Conservation (phyloP, 2,329 filamentous ascomycete species). For the Pseudohalonectria lignicola region DNA sequence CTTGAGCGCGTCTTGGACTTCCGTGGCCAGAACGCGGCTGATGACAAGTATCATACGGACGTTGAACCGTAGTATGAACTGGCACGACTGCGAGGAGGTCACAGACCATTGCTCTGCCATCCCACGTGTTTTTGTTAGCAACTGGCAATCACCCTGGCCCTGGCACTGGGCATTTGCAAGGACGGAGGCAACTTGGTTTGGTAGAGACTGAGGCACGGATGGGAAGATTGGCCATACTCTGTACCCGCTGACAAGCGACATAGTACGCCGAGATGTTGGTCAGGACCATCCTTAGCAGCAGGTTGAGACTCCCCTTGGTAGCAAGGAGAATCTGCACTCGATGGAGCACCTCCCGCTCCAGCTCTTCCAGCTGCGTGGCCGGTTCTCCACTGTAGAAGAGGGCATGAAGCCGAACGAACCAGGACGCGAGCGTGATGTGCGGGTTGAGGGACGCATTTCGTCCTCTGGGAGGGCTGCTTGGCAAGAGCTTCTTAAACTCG, state of each 20-base stretch:
- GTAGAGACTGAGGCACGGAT: no score
- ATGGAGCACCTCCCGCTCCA: constrained; percentile 77
- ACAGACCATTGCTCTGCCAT: constrained; percentile 32
- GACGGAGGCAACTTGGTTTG: no score
- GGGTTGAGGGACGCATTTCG: constrained; percentile 34
- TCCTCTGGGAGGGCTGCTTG: constrained; percentile 11
- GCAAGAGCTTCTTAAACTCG: constrained; percentile 54
- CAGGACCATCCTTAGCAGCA: constrained; percentile 68
- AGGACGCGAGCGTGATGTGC: constrained; percentile 57
- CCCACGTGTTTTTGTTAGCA: constrained; percentile 6
- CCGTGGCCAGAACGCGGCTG: constrained; percentile 57
- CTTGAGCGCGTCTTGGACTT: constrained; percentile 43
- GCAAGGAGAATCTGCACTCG: constrained; percentile 66
- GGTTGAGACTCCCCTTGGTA: constrained; percentile 50
- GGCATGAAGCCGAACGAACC: constrained; percentile 81
- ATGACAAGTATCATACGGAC: constrained; percentile 65
- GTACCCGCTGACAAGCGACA: constrained; percentile 40
- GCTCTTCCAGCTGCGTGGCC: constrained; percentile 65
- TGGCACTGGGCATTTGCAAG: no score
- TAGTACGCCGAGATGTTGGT: constrained; percentile 81
- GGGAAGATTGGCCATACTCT: no score
- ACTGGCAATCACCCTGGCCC: no score
- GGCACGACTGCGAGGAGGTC: constrained; percentile 34
- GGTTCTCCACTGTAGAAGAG: constrained; percentile 69
- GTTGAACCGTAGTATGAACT: constrained; percentile 68